Conservation (phyloP, 2,329 filamentous ascomycete species). For the Dactylellina sp. region DNA sequence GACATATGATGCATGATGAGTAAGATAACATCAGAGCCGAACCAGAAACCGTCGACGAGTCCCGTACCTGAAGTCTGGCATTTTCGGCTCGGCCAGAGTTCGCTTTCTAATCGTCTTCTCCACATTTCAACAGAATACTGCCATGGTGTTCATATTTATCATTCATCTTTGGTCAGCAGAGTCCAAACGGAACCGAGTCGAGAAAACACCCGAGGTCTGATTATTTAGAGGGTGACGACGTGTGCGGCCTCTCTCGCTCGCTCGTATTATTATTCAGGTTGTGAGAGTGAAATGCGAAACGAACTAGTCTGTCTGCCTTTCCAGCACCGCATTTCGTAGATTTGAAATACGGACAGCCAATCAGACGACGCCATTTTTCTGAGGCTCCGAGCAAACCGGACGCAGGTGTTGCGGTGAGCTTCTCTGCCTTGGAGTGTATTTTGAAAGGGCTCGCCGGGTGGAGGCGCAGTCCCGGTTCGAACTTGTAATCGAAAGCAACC, state of each 20-base stretch:
- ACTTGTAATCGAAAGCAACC: no score
- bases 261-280: not conserved
- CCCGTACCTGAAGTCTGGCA: no score
- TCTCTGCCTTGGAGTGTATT: conserved; percentile 29
- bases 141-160: conserved; percentile 31
- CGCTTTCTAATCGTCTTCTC: conserved; percentile 14
- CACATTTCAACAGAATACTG: conserved; percentile 12
- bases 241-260: conserved; percentile 16
- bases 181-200: not conserved
- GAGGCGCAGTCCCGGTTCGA: conserved; percentile 46
- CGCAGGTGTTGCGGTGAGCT: conserved; percentile 4
- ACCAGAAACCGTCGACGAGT: no score
- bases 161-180: conserved; percentile 40
- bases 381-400: conserved; percentile 26
- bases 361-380: conserved; percentile 23
- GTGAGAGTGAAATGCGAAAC: conserved; percentile 6
- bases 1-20: conserved; percentile 48
- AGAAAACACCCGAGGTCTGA: not conserved
- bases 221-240: conserved; percentile 23
- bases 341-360: conserved; percentile 46
- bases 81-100: conserved; percentile 15
- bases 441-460: conserved; percentile 39
- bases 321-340: conserved; percentile 34
- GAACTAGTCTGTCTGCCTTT: conserved; percentile 40
- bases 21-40: conserved; percentile 30